Base-by-base conservation (phyloP, 495 filamentous ascomycete species). In the Articulospora tetracladia region DNA sequence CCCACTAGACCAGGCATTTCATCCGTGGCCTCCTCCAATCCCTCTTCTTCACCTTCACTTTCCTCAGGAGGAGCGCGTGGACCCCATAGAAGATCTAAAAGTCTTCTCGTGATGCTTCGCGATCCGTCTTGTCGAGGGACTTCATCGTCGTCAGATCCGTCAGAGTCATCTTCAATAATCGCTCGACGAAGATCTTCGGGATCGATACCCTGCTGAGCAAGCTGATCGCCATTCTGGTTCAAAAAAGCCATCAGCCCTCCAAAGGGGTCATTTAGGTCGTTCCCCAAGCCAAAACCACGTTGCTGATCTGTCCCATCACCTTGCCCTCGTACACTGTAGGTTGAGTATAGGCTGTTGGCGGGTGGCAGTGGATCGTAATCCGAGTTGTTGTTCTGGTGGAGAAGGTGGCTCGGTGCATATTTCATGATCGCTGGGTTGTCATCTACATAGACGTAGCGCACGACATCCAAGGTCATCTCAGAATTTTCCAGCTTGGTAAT, bases 381-480 rank as follows among this genome's bases (percentile, higher is more conserved):
- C 32, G 83, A 84, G 22, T 82, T 84, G 11, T 80, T 75, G 39
- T 72, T 54, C 12, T 70, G 48, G 51, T 77, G 62, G 56, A 89
- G 70, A 66, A 83, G 65, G 12, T 68, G 57, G 3, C 77, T 77
- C 2, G 88, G 86, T 8, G 88, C 68, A 22, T 84, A 68, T 10
- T 75, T 68, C 63, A 90, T 85, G n/a, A 92, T 73, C 1, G 75
- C 67, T 0, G 86, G 88, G 0, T 81, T 83, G 63, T 93, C 89
- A 1, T 90, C 85, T 3, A 97, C 76, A 50, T 93, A 82, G 22
- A 93, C 80, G 69, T 93, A 90, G 26, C 94, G 82, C 1, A 91
- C 91, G 56, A 92, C 82, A 53, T 86, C 79, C 2, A 83, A 68
- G 0, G 84, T 81, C 46, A 90, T 85, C 26, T 78, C 71, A 2